Evolutionary conservation across 2,329 filamentous ascomycete species (phyloP).

Genomic region (Grosmannia huntii): DNA sequence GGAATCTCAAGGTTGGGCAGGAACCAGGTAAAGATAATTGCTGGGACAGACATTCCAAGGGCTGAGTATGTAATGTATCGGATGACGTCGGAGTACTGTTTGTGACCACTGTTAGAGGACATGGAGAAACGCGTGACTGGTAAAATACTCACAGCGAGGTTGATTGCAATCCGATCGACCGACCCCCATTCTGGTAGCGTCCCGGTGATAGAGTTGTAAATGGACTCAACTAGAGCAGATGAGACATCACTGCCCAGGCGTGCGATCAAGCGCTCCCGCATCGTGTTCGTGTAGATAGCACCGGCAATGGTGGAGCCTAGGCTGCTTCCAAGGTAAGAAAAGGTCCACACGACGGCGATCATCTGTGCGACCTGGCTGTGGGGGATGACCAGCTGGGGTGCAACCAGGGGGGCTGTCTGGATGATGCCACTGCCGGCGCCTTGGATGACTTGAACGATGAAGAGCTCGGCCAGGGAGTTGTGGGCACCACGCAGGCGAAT

Average conservation of each 20-base stretch:
- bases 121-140: not conserved
- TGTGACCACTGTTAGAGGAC: not conserved
- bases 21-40: conserved; percentile 13
- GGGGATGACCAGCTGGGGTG: conserved; percentile 15
- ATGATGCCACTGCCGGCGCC: conserved; percentile 34
- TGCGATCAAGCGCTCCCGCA: not conserved
- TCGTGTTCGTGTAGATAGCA: conserved; percentile 9
- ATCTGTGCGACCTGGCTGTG: conserved; percentile 8
- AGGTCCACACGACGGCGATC: conserved; percentile 4
- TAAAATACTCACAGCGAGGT: conserved; percentile 2
- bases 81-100: conserved; percentile 16
- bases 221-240: conserved; percentile 2
- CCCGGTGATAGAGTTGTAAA: conserved; percentile 8
- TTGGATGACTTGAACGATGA: conserved; percentile 34
- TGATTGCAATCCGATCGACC: conserved; percentile 4
- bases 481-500: conserved; percentile 30
- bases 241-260: conserved; percentile 5
- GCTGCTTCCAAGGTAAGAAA: conserved; percentile 5
- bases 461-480: conserved; percentile 31
- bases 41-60: conserved; percentile 12
- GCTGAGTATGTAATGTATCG: conserved; percentile 17
- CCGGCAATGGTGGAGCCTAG: conserved; percentile 8
- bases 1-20: conserved; percentile 15
- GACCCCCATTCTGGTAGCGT: conserved; percentile 5
- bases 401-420: conserved; percentile 27